Percentiles rank a stretch among this genome's conserved stretches.
Conservation (phyloP, 2,329 filamentous ascomycete genomes). For the Hypoxylon sp. region DNA sequence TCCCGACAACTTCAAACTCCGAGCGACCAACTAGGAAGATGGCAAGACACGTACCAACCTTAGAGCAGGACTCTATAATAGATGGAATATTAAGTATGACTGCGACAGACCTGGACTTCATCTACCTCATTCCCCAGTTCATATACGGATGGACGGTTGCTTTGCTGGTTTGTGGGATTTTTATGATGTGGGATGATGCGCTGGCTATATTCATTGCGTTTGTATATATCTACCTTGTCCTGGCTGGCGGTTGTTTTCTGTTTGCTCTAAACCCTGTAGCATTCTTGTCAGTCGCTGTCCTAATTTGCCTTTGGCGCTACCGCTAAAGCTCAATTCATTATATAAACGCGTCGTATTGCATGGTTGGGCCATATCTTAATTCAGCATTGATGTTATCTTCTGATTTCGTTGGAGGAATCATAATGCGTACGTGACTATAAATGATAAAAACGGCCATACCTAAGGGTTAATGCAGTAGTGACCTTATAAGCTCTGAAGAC, state of each 20-base stretch:
- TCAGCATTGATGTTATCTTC: too few relatives aligned
- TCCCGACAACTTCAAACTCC: background rate
- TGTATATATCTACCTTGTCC: slow-evolving; percentile 5
- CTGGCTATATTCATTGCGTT: background rate
- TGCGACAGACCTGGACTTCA: slow-evolving; percentile 8
- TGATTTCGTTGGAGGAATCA: too few relatives aligned
- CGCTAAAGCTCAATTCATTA: background rate
- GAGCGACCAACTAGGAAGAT: background rate
- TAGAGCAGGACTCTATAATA: background rate
- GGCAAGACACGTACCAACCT: background rate
- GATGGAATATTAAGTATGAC: background rate
- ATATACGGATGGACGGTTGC: slow-evolving; percentile 20
- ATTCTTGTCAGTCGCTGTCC: background rate
- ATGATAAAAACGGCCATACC: too few relatives aligned
- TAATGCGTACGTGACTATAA: too few relatives aligned
- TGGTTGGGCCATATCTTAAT: too few relatives aligned
- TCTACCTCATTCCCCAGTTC: slow-evolving; percentile 16
- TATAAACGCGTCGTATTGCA: background rate
- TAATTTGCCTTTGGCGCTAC: background rate
- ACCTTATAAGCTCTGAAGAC: too few relatives aligned
- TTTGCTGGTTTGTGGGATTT: background rate
- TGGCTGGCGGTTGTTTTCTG: slow-evolving; percentile 1
- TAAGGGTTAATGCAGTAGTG: too few relatives aligned
- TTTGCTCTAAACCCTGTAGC: slow-evolving; percentile 10
- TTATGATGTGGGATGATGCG: background rate